These are phyloP conservation scores for Fusarium pseudoanthophilum DNA, from an alignment of 2,329 filamentous ascomycete species.

Conservation along the genomic window DNA sequence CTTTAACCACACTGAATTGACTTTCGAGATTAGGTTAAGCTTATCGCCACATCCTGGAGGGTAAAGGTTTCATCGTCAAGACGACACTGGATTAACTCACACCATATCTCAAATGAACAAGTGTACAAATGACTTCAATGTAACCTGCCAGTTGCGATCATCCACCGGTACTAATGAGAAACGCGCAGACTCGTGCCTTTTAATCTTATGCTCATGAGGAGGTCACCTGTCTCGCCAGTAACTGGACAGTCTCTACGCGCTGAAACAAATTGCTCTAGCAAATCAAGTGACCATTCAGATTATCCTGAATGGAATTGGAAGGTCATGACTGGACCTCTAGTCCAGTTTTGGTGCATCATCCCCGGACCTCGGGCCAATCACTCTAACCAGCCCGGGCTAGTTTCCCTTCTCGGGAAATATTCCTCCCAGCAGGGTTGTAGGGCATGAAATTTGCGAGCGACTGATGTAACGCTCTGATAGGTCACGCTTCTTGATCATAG, in stretches of 20 bases:
- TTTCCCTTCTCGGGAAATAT: neutral
- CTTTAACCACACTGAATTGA: neutral
- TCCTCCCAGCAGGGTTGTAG: neutral
- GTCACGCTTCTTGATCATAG: conserved; percentile 8
- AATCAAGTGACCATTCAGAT: neutral
- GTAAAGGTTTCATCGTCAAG: accelerated
- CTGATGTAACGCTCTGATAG: conserved; percentile 14
- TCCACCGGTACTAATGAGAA: neutral
- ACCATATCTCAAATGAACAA: too few relatives aligned
- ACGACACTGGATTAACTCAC: accelerated
- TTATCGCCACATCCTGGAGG: accelerated
- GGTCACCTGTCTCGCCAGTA: neutral
- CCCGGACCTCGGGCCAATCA: neutral
- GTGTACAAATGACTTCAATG: neutral
- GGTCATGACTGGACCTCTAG: neutral
- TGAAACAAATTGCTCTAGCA: neutral
- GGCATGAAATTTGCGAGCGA: neutral
- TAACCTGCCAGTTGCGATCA: neutral
- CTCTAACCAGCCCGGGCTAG: conserved; percentile 3
- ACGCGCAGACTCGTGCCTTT: neutral
- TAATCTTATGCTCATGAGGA: neutral
- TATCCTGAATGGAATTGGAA: neutral
- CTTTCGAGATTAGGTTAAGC: neutral
- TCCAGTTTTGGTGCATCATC: neutral
- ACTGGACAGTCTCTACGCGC: neutral